Base-by-base conservation (phyloP, 805 yeast genomes). In the Clavispora phyllophila region DNA sequence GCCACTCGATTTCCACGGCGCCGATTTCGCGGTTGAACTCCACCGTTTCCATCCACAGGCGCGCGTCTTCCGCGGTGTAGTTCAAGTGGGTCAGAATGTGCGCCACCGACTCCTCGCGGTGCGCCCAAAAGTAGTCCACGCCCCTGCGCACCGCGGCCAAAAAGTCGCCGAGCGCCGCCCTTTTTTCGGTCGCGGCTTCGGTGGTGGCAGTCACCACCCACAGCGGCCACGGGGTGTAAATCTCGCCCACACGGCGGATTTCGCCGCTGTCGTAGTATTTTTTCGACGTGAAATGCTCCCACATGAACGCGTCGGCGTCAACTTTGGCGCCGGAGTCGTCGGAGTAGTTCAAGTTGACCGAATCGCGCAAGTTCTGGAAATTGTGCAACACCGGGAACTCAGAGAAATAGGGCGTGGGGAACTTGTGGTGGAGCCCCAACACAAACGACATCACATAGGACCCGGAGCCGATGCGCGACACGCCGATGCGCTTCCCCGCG, bases 181-280 rank as follows among this genome's bases (percentile, higher is more conserved):
- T 51, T n/a, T 56, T 53, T 5, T 48, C 23, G 6, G 58, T 61
- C 27, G 71, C 51, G 5, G 73, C 51, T n/a, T 65, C 67, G 13
- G 65, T 56, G 41, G 73, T 62, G 5, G 79, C 79, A 17, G 80
- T 78, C 38, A 88, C 73, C 13, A 87, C 90, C 96, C 96, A 89
- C 2, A 95, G 85, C 9, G 96, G 91, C 97, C 97, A 89, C 15
- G 97, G 97, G 0, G 97, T 89, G 64, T 84, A 86, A 44, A 89
- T 88, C 50, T 85, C 87, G 13, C 96, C 97, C 46, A 89, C 81
- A 51, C 77, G 70, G 64, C 84, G 87, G 64, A 90, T 82, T 54
- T 88, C 96, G 17, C 78, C 75, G 42, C 66, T 74, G 56, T 87
- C 96, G 61, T 85, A 87, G 66, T 86, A 89, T 59, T 78, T 79